phyloP scores from a whole-genome alignment of 257 asterid genomes.

The Haberlea rhodopensis region DNA sequence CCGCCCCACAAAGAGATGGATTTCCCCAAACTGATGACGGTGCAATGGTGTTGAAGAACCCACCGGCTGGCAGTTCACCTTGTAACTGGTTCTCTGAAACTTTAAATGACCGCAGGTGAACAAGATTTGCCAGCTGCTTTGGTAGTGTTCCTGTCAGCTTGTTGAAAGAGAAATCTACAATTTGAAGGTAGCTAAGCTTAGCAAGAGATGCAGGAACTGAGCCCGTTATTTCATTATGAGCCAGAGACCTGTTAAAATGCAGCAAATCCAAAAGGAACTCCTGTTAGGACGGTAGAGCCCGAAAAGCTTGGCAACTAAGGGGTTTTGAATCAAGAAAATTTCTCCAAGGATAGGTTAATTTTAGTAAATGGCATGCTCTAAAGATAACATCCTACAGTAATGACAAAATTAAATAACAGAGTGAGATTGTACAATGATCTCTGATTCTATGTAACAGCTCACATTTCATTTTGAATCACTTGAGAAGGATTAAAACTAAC shows the following conservation, averaged over 20 bases:
- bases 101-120: constrained; percentile 62
- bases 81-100: constrained; percentile 80
- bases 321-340: constrained; percentile 4
- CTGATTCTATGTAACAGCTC: background rate
- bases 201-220: constrained; percentile 57
- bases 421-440: background rate
- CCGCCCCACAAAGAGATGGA: constrained; percentile 79
- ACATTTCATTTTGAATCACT: background rate
- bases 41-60: constrained; percentile 75
- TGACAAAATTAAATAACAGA: background rate
- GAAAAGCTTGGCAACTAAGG: background rate
- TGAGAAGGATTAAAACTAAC: background rate
- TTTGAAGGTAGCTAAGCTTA: constrained; percentile 52
- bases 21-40: constrained; percentile 65
- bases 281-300: constrained; percentile 1
- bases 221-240: constrained; percentile 62
- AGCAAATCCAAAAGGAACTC: constrained; percentile 21
- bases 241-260: constrained; percentile 54
- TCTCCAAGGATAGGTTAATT: background rate
- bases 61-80: constrained; percentile 76
- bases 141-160: constrained; percentile 69
- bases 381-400: background rate
- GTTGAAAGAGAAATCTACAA: constrained; percentile 71
- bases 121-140: constrained; percentile 65
- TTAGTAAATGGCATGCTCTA: constrained; percentile 1